Base-by-base conservation (phyloP, 202 grass and related monocot genomes). In the Musa balbisiana region DNA sequence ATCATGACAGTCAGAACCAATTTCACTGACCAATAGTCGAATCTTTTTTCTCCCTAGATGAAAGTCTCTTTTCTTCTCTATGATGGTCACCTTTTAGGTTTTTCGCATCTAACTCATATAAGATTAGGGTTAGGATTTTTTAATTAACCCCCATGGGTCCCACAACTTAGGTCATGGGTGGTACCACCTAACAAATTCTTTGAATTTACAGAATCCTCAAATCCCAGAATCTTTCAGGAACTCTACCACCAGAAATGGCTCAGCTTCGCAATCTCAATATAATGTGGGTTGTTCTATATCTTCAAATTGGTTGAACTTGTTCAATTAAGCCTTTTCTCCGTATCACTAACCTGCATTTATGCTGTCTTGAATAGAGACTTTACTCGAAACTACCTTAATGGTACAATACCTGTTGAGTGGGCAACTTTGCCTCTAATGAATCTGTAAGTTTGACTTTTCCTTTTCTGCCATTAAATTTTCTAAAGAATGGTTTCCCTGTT, bases 371-470 rank as follows among this genome's bases (percentile, higher is more conserved):
- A 52, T 76, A 92, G 92, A 59, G 89, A 96, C 78, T 76, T 96
- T 56, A 92, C 79, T 78, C 87, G 89, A 78, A 96, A 14, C 67
- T 72, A 86, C 62, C 73, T 96, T 16, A 86, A 83, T 52, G 92
- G 89, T 24, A 73, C 67, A 52, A 73, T 96, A 29, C 89, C 92
- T 60, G 76, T 67, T 52, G 72, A 74, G 53, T 96, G 89, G 92
- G 80, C 84, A 53, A 79, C 3, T 51, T 87, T 92, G 89, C 84
- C 78, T 81, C 77, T 96, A 77, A 73, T 75, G 51, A 64, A 16
- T 82, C 80, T 96, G 92, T 96, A 64, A 90, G 92, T 96, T 80
- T 53, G 23, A 75, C 76, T 66, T 70, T 66, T 82, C 20, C 29
- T 24, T 11, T 8, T 27, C 64, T 64, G 72, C 72, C 67, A 76